Conservation (phyloP, 371 early-diverging fungal genomes). For the Mortierella sp. region DNA sequence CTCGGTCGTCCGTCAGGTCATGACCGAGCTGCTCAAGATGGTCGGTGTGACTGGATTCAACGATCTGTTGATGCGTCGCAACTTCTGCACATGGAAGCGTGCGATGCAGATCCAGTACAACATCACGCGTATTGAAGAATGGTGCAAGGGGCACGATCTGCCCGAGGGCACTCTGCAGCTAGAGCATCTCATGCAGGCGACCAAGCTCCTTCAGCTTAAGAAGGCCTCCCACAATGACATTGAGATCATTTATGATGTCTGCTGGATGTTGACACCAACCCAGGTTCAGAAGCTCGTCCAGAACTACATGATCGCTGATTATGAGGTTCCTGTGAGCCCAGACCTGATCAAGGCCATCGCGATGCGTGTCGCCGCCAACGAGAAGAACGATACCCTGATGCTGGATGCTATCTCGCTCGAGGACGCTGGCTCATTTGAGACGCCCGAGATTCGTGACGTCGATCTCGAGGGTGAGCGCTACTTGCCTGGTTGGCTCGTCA, state of each 20-base stretch:
- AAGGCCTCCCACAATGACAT: conserved; percentile 92
- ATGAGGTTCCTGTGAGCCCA: conserved; percentile 88
- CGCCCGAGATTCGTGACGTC: conserved; percentile 68
- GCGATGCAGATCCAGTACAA: conserved; percentile 98
- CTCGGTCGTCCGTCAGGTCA: conserved; percentile 81
- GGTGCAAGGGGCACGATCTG: conserved; percentile 94
- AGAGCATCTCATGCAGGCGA: conserved; percentile 94
- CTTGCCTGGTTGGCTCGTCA: conserved; percentile 64
- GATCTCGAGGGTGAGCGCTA: conserved; percentile 61
- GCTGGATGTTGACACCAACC: conserved; percentile 92
- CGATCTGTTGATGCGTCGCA: conserved; percentile 91
- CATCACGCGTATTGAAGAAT: conserved; percentile 94
- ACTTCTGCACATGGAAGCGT: conserved; percentile 91
- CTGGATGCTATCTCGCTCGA: conserved; percentile 86
- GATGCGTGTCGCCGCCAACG: conserved; percentile 82
- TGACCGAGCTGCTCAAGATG: conserved; percentile 90
- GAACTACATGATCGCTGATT: conserved; percentile 80
- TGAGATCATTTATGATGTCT: conserved; percentile 95
- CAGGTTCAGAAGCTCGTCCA: conserved; percentile 96
- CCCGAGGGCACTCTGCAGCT: conserved; percentile 90
- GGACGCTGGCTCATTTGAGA: conserved; percentile 74
- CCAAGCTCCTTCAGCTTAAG: conserved; percentile 94
- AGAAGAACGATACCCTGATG: conserved; percentile 89
- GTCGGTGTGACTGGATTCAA: conserved; percentile 96
- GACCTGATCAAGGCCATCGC: conserved; percentile 93